These are phyloP conservation scores for Picea glauca DNA, from an alignment of 75 land plant species.

Conservation along the genomic window DNA sequence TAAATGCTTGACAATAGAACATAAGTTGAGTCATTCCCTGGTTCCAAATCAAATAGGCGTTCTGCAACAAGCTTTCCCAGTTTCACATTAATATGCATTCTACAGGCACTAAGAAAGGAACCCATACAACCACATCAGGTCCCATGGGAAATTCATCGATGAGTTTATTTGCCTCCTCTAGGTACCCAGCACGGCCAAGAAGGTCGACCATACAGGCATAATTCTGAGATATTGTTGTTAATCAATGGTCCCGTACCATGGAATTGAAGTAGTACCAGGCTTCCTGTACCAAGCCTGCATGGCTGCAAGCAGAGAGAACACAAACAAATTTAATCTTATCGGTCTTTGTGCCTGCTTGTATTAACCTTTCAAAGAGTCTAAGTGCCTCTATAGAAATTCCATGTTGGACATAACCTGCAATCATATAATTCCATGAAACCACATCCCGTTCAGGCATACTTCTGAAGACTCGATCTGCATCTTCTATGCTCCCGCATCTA, in stretches of 20 bases:
- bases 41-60: constrained; percentile 28
- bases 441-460: no score
- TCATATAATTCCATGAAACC: no score
- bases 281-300: constrained; percentile 51
- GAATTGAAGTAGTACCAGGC: constrained; percentile 37
- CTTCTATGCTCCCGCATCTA: no score
- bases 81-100: constrained; percentile 45
- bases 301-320: constrained; percentile 69
- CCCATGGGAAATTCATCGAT: constrained; percentile 48
- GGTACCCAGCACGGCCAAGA: constrained; percentile 50
- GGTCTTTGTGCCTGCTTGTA: constrained; percentile 3
- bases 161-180: constrained; percentile 49
- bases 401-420: no score
- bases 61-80: constrained; percentile 50
- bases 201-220: constrained; percentile 66
- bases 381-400: no score
- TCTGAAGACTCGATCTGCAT: no score
- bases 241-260: constrained; percentile 41
- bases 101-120: constrained; percentile 57
- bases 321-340: constrained; percentile 56
- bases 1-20: no score
- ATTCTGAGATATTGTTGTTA: constrained; percentile 49
- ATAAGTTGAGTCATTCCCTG: no score
- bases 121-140: constrained; percentile 48
- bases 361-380: no score